Base-by-base conservation (phyloP, 805 yeast genomes). In the Myxozyma neglecta region DNA sequence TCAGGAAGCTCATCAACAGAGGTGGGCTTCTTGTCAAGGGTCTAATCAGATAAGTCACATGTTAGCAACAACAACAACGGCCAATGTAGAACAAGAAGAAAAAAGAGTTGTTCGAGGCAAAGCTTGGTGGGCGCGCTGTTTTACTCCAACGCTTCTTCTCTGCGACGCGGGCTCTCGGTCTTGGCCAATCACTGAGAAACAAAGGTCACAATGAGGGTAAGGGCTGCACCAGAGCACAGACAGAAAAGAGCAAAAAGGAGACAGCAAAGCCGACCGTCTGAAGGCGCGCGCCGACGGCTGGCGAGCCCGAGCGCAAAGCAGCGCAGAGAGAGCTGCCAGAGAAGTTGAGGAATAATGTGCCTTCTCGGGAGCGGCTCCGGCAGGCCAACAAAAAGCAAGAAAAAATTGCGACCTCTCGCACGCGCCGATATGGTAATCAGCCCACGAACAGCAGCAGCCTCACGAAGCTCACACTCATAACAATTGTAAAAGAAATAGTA, bases 1-100 rank as follows among this genome's bases (percentile, higher is more conserved):
- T 93, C 97, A 70, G 98, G 97, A 71, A 94, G 83, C 74, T 94
- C 96, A 65, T 88, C 93, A 57, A 90, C 80, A 42, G 88, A 80
- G 50, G 83, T 73, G 58, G 94, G 88, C 73, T 79, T 81, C 78
- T 85, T 84, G 72, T 72, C 73, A 69, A 94, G 80, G 60, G 99
- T 94, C 79, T 87, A 36, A 36, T 37, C 9, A 35, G 18, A 10
- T 3, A 35, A 6, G 5, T 24, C 29, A 24, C 34, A 46, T 14
- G 29, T 45, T 45, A 45, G 49, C 10, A 7, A 45, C 16, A 34
- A 20, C 10, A 7, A 45, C 16, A 34, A 20, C 2, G 13, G 32
- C 34, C 13, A 45, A 3, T 20, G 7, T 8, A n/a, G 3, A 34
- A 9, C 35, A 20, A 29, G 3, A n/a, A n/a, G n/a, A n/a, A n/a